phyloP scores from a whole-genome alignment of 163 green algal genomes.

The Trebouxia gelatinosa region DNA sequence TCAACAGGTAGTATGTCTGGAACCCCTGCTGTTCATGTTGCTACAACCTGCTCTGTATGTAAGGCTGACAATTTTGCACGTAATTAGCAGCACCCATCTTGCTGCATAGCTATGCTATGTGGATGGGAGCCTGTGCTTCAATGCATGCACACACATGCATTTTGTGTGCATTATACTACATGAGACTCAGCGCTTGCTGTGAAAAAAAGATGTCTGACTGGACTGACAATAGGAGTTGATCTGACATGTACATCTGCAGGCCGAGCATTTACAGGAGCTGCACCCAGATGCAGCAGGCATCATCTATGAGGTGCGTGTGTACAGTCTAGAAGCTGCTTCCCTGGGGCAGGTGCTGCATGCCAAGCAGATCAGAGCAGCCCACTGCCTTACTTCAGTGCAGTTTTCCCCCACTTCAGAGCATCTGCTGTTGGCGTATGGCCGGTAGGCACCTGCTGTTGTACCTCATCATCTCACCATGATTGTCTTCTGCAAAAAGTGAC shows the following conservation, averaged over 20 bases:
- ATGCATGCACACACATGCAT: too few relatives aligned
- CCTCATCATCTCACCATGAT: not conserved
- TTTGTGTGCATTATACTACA: not conserved
- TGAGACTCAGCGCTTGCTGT: too few relatives aligned
- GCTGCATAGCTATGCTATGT: too few relatives aligned
- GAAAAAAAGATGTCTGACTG: too few relatives aligned
- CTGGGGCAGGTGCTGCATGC: constrained; percentile 79
- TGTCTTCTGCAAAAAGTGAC: constrained; percentile 4
- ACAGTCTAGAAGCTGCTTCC: constrained; percentile 62
- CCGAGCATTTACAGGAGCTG: not conserved
- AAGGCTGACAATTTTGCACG: not conserved
- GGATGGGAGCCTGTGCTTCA: too few relatives aligned
- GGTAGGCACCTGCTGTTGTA: constrained; percentile 16
- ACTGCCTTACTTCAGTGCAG: constrained; percentile 94
- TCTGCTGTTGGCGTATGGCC: constrained; percentile 89
- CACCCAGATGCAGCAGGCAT: constrained; percentile 21
- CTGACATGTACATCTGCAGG: constrained; percentile 20
- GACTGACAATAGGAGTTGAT: too few relatives aligned
- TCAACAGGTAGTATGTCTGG: too few relatives aligned
- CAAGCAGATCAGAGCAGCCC: constrained; percentile 76
- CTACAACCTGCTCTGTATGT: not conserved
- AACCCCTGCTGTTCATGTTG: not conserved
- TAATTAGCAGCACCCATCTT: too few relatives aligned
- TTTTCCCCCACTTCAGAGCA: constrained; percentile 84
- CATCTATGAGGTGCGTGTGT: constrained; percentile 91